Base-by-base conservation (phyloP, 176 grass and related monocot species). In the Oryza meridionalis region DNA sequence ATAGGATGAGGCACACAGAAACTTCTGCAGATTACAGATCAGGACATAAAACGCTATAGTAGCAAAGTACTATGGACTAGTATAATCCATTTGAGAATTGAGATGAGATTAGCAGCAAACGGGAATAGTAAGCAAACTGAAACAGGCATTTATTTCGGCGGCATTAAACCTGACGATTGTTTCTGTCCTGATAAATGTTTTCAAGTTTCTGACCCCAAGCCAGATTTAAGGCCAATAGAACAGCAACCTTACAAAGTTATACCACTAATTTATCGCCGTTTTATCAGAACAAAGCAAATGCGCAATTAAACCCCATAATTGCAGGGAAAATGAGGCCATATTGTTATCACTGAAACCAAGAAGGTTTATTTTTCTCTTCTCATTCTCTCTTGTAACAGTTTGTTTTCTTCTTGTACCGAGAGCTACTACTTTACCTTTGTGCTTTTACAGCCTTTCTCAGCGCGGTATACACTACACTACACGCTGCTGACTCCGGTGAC, bases 361-460 rank as follows among this genome's bases (percentile, higher is more conserved):
- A 17, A 16, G 4, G 21, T 31, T 31, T 31, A 42, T 1, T 5
- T 14, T 73, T 13, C 11, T 44, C 17, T 24, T 43, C 5, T 55
- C 5, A 55, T 16, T 55, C 2, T 55, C 2, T 59, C 19, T 33
- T 13, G 3, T 3, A 7, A 75, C 47, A 31, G 11, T 73, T 25
- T 22, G 42, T 25, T 65, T 73, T 10, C 19, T 31, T 8, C 66
- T 75, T 75, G 72, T 51, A 14, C 58, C 19, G 46, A 47, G 12
- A 38, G 37, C 38, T 40, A 27, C 71, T 9, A 9, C 82, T 69
- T 84, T 31, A 43, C 31, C 43, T 69, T 45, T 75, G 73, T 9
- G 82, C 62, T 84, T 76, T 29, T 50, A 29, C 72, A 58, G 21
- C 82, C 72, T 76, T 84, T 27, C 55, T 51, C 70, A 62, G 27